Conservation (phyloP, 805 yeast species). For the Zygoascus bituminiphila region DNA sequence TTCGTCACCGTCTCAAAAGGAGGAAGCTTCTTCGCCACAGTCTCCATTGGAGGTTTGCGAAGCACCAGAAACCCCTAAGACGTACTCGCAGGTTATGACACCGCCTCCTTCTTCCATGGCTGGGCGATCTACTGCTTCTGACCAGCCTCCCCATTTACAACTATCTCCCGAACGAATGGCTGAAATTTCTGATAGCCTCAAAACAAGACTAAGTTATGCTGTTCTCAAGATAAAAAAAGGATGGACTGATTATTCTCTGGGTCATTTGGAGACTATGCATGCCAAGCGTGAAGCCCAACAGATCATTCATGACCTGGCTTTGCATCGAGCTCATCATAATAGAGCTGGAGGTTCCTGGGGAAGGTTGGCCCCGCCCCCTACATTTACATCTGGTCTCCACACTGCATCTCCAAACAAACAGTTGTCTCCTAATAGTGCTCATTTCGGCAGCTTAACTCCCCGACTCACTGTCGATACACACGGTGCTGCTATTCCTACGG, state of each 20-base stretch:
- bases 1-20: background rate
- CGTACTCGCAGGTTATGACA: background rate
- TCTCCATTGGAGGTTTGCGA: background rate
- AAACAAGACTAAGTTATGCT: slow-evolving; percentile 14
- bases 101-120: background rate
- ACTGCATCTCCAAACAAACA: background rate
- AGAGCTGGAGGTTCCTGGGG: background rate
- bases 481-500: background rate
- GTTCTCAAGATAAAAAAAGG: slow-evolving; percentile 14
- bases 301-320: slow-evolving; percentile 5
- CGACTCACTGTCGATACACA: background rate
- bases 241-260: slow-evolving; percentile 13
- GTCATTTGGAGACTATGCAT: slow-evolving; percentile 9
- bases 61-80: background rate
- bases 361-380: background rate
- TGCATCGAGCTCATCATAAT: background rate
- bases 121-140: background rate
- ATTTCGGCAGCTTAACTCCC: background rate
- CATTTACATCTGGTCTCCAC: background rate
- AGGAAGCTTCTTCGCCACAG: background rate
- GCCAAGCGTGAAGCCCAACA: slow-evolving; percentile 1
- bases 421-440: background rate
- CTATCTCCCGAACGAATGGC: background rate
- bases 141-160: background rate
- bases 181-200: slow-evolving; percentile 6